Evolutionary conservation across 2,329 filamentous ascomycete species (phyloP).

Genomic region (Aaosphaeria arxii): DNA sequence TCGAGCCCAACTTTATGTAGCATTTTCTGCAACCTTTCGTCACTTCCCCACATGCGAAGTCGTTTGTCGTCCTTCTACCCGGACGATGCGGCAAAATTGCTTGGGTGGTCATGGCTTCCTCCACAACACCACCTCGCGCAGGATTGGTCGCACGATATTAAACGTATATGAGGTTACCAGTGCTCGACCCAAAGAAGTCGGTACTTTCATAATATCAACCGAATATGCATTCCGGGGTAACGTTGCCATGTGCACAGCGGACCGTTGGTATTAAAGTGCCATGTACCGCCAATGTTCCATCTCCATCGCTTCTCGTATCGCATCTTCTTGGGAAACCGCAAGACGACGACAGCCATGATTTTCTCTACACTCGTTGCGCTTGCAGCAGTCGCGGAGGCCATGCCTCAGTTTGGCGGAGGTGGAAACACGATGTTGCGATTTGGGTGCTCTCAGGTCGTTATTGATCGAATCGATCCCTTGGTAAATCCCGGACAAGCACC

Average conservation of each 20-base stretch:
- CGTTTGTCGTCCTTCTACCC: not conserved
- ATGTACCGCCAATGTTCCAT: not conserved
- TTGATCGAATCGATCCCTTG: constrained; percentile 10
- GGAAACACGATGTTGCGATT: constrained; percentile 6
- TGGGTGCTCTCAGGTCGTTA: constrained; percentile 5
- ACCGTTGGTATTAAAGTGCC: not conserved
- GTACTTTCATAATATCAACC: not conserved
- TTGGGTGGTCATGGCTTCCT: not conserved
- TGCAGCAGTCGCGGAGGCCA: constrained; percentile 4
- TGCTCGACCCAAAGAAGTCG: not conserved
- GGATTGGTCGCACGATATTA: constrained; percentile 1
- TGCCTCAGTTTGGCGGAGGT: constrained; percentile 4
- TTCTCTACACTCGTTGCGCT: constrained; percentile 5
- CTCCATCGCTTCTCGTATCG: not conserved
- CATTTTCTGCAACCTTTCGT: not conserved
- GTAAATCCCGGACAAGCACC: constrained; percentile 9
- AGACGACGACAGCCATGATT: constrained; percentile 1
- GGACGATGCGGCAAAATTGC: not conserved
- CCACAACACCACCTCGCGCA: not conserved
- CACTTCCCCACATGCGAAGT: not conserved
- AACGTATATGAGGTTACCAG: not conserved
- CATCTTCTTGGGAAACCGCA: not conserved
- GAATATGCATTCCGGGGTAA: not conserved
- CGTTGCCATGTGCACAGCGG: not conserved
- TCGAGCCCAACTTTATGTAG: not conserved